Percentiles rank a stretch among this genome's conserved stretches.
phyloP scores from a whole-genome alignment of 1,284 basidiomycete species.

The Amylostereum areolatum region DNA sequence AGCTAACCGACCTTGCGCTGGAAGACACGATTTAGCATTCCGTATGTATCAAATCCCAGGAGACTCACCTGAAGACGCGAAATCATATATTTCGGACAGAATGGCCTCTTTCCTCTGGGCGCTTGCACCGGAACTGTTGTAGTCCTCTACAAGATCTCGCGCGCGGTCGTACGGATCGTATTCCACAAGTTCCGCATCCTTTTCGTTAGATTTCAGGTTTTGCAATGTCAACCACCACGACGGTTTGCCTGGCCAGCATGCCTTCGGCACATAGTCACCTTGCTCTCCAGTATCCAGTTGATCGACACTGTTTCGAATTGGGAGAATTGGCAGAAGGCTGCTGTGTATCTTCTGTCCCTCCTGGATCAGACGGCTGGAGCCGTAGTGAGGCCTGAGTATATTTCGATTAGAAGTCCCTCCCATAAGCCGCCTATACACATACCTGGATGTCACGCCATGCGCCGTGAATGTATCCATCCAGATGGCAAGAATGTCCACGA shows the following conservation, averaged over 20 bases:
- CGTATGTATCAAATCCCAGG: no score
- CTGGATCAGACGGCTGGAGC: background rate
- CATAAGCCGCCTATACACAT: background rate
- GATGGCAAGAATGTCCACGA: no score
- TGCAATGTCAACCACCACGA: background rate
- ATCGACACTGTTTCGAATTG: background rate
- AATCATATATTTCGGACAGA: no score
- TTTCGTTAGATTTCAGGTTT: background rate
- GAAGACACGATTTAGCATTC: no score
- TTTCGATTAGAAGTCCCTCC: no score
- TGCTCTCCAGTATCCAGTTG: background rate
- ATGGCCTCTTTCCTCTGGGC: no score
- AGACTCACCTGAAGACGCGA: no score
- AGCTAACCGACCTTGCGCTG: no score
- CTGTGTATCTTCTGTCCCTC: constrained; percentile 1
- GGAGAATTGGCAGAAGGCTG: background rate
- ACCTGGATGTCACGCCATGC: constrained; percentile 7
- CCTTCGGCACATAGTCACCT: background rate
- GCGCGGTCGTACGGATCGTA: background rate
- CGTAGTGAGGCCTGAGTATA: background rate
- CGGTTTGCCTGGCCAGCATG: background rate
- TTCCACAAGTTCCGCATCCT: background rate
- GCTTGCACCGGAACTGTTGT: no score
- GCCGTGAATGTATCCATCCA: no score
- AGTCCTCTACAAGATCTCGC: no score